Percentiles rank a stretch among this genome's conserved stretches.
phyloP scores from a whole-genome alignment of 2,329 filamentous ascomycete species.

The Trichoderma atrobrunneum region DNA sequence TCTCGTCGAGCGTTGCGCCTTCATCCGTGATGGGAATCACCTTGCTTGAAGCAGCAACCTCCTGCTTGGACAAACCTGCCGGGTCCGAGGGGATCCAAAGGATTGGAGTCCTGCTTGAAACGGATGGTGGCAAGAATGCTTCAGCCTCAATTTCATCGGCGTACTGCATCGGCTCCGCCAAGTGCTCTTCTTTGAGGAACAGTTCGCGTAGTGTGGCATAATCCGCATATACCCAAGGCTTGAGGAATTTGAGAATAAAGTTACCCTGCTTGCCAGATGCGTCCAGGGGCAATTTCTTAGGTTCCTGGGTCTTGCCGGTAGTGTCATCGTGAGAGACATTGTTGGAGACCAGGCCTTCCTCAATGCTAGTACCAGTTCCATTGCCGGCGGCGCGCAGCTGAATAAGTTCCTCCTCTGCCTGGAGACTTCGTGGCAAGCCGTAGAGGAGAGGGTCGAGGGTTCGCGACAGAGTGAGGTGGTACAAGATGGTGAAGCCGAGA shows the following conservation, averaged over 20 bases:
- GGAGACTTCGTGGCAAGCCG: conserved; percentile 64
- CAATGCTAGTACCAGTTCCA: conserved; percentile 31
- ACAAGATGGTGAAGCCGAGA: conserved; percentile 71
- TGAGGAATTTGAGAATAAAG: conserved; percentile 60
- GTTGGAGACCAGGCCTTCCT: conserved; percentile 22
- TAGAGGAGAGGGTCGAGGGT: conserved; percentile 70
- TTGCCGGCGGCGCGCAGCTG: conserved; percentile 28
- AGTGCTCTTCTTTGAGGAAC: conserved; percentile 7
- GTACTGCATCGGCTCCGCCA: conserved; percentile 45
- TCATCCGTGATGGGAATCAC: conserved; percentile 71
- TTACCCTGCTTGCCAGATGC: conserved; percentile 46
- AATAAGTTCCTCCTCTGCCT: conserved; percentile 42
- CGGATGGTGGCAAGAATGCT: conserved; percentile 71
- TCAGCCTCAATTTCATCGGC: conserved; percentile 58
- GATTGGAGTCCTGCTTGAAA: conserved; percentile 57
- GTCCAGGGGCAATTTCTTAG: conserved; percentile 25
- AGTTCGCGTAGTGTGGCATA: conserved; percentile 65
- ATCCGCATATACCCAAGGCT: conserved; percentile 72
- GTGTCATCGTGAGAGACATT: conserved; percentile 17
- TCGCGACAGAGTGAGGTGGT: conserved; percentile 68
- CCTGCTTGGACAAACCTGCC: conserved; percentile 67
- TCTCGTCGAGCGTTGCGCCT: conserved; percentile 66
- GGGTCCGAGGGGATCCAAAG: conserved; percentile 76
- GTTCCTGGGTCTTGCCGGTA: conserved; percentile 21
- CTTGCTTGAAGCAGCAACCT: conserved; percentile 63